These are phyloP conservation scores for Teunomyces barrocoloradensis DNA, from an alignment of 805 yeast genomes.

Conservation along the genomic window DNA sequence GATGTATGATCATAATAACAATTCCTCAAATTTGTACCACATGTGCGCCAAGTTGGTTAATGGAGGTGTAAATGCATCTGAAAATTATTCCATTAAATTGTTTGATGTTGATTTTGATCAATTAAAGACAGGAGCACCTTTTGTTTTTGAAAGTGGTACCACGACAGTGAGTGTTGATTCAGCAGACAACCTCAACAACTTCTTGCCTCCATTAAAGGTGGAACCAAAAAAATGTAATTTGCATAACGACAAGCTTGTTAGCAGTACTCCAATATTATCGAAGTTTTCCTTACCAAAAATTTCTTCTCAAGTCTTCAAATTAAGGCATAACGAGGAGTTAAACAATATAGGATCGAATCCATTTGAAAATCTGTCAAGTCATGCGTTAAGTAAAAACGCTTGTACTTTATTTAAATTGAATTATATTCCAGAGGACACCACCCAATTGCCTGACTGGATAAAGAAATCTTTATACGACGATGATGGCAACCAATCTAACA, in stretches of 20 bases:
- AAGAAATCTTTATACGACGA: slow-evolving; percentile 6
- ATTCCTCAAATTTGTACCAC: slow-evolving; percentile 41
- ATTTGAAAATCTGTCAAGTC: slow-evolving; percentile 10
- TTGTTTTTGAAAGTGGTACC: slow-evolving; percentile 20
- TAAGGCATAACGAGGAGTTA: slow-evolving; percentile 55
- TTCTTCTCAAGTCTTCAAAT: slow-evolving; percentile 27
- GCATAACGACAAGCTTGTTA: slow-evolving; percentile 12
- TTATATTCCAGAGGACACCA: slow-evolving; percentile 34
- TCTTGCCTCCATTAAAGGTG: slow-evolving; percentile 9
- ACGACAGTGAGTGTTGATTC: slow-evolving; percentile 4
- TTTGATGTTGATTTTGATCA: slow-evolving; percentile 41
- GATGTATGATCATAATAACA: slow-evolving; percentile 49
- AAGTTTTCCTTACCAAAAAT: slow-evolving; percentile 53
- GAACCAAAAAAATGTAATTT: neutral
- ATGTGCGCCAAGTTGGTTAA: slow-evolving; percentile 48
- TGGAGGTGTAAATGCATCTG: slow-evolving; percentile 14
- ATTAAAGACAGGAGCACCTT: slow-evolving; percentile 24
- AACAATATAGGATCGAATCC: slow-evolving; percentile 8
- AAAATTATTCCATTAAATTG: slow-evolving; percentile 37
- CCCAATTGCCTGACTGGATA: slow-evolving; percentile 40
- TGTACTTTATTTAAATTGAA: slow-evolving; percentile 16
- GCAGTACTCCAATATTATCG: slow-evolving; percentile 40
- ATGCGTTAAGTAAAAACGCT: slow-evolving; percentile 10
- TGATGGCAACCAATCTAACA: neutral
- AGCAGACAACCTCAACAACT: slow-evolving; percentile 5